Percentiles rank a stretch among this genome's conserved stretches.
Conservation (phyloP, 345 rosid species). For the Abelmoschus esculentus region DNA sequence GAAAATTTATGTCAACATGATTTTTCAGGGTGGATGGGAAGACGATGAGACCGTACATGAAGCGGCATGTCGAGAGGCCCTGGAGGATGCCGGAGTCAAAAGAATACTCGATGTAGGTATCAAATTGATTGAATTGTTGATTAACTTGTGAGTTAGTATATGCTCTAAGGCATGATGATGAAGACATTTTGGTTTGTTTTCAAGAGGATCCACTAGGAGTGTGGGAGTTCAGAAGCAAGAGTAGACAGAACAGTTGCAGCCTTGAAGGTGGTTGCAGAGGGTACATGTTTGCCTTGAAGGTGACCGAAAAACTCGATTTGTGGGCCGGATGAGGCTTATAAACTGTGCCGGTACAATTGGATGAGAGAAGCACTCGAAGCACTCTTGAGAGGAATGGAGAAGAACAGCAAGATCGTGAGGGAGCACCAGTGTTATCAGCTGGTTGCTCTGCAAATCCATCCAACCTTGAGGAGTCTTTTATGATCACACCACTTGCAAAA, state of each 20-base stretch:
- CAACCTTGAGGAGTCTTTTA: conserved; percentile 16
- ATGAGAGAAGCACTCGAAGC: conserved; percentile 37
- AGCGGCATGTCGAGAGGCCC: conserved; percentile 88
- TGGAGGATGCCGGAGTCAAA: conserved; percentile 6
- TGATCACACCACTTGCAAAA: no score
- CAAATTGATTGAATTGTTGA: not conserved
- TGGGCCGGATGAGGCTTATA: conserved; percentile 43
- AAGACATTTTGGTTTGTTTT: not conserved
- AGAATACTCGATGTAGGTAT: conserved; percentile 58
- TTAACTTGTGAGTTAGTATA: no score
- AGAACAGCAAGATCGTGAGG: not conserved
- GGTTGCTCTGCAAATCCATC: conserved; percentile 16
- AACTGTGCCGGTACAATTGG: conserved; percentile 45
- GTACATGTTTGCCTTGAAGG: conserved; percentile 58
- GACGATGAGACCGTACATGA: conserved; percentile 75
- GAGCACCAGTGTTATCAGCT: conserved; percentile 13
- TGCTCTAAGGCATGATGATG: not conserved
- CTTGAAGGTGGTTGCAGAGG: conserved; percentile 65
- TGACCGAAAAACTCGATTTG: conserved; percentile 33
- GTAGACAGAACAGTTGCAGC: conserved; percentile 30
- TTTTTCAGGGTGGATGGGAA: conserved; percentile 91
- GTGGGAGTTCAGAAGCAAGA: conserved; percentile 61
- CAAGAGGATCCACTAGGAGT: conserved; percentile 35
- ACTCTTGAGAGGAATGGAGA: conserved; percentile 12
- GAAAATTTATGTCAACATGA: not conserved